Base-by-base conservation (phyloP, 2,329 filamentous ascomycete species). In the Chlorencoelia australis region DNA sequence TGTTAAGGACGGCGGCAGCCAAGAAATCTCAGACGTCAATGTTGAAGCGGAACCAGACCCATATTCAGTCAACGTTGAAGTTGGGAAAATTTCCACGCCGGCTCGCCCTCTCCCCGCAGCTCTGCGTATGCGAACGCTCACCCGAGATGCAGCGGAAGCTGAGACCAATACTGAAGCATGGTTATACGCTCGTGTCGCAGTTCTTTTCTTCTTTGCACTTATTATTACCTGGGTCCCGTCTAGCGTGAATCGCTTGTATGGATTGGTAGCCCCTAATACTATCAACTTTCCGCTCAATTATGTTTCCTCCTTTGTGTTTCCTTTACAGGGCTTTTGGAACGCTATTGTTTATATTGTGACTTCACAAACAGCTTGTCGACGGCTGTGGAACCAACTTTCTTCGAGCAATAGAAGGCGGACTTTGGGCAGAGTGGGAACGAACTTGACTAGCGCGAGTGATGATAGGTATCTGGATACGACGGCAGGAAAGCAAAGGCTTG, bases 271-370 rank as follows among this genome's bases (percentile, higher is more conserved):
- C 10, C 42, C 24, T 8, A 5, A 25, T n/a, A 13, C 4, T 10
- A 2, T 33, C 13, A 36, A 32, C 4, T 42, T 44, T 9, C 11
- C 35, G 4, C 10, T 44, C 2, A 42, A 44, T 14, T 44, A 44
- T 29, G 25, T 36, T 3, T 26, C 36, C 14, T 32, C 39, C n/a
- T 19, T 40, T 13, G 33, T 39, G 15, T 31, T 44, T 11, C 33
- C 42, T 15, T 20, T 86, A 0, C 83, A 89, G 52, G 83, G 84
- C 0, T 81, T 86, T 50, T 88, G 83, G 82, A 89, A 89, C 54
- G 72, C 77, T 21, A 59, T 82, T 41, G 83, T 89, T 44, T 89
- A 88, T 57, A 59, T 75, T 11, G 68, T 73, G 10, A 83, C 79
- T 1, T 83, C 79, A 1, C 75, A 75, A 67, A 60, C 69, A 9